Evolutionary conservation across 1,284 basidiomycete genomes (phyloP).

Genomic region (Ustilago cynodontis): DNA sequence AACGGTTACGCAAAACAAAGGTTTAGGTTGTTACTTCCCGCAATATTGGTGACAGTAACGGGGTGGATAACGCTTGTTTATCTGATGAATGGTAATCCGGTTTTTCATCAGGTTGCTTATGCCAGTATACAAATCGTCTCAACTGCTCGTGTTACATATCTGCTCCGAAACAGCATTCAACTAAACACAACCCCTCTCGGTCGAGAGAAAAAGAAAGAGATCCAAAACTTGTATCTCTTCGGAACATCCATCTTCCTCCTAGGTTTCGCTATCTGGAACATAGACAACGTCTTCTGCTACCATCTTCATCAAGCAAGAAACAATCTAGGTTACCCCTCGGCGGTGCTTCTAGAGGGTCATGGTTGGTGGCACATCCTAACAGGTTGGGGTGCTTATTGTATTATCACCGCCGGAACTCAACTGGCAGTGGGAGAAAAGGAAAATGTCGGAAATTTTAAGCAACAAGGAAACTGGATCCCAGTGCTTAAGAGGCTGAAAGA

Average conservation of each 20-base stretch:
- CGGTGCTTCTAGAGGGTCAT: conserved; percentile 62
- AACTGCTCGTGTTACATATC: conserved; percentile 63
- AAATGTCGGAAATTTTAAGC: conserved; percentile 42
- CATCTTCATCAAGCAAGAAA: conserved; percentile 48
- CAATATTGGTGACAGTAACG: conserved; percentile 37
- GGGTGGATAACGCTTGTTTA: conserved; percentile 66
- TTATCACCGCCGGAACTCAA: conserved; percentile 67
- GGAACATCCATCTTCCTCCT: conserved; percentile 64
- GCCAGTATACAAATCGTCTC: conserved; percentile 70
- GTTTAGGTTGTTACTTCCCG: conserved; percentile 42
- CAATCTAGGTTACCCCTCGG: conserved; percentile 56
- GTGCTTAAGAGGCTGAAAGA: conserved; percentile 42
- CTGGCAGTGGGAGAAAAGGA: conserved; percentile 57
- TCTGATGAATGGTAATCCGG: conserved; percentile 72
- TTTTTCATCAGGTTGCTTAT: conserved; percentile 74
- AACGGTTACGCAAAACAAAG: conserved; percentile 36
- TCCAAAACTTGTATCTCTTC: conserved; percentile 21
- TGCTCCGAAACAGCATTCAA: conserved; percentile 47
- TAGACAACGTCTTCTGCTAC: conserved; percentile 73
- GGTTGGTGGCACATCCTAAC: conserved; percentile 74
- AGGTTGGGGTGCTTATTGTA: conserved; percentile 72
- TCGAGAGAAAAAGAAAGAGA: conserved; percentile 23
- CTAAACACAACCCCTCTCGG: conserved; percentile 31
- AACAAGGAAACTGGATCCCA: conserved; percentile 28
- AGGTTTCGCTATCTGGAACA: conserved; percentile 74